Evolutionary conservation across 1,284 basidiomycete species (phyloP).

Genomic region (Volvariella volvacea): DNA sequence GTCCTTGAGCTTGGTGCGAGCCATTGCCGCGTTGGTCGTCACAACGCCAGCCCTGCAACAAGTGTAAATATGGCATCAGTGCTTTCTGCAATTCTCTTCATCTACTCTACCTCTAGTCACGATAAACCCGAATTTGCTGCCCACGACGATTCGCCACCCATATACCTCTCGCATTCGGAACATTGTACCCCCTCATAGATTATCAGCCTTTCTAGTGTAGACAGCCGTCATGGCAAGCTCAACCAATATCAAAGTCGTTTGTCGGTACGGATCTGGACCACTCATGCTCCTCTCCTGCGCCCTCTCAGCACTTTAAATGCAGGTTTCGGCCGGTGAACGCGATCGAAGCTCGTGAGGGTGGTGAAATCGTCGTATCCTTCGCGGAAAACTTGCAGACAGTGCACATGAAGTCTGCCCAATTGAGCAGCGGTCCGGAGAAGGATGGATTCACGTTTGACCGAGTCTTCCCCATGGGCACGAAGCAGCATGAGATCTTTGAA

Average conservation of each 20-base stretch:
- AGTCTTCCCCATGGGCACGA: constrained; percentile 90
- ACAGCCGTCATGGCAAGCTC: constrained; percentile 56
- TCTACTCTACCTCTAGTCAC: neutral
- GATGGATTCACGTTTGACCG: constrained; percentile 97
- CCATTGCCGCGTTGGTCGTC: too few relatives aligned
- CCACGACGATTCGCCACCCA: too few relatives aligned
- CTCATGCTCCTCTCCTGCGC: constrained; percentile 7
- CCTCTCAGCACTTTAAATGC: constrained; percentile 5
- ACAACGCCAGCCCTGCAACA: constrained; percentile 18
- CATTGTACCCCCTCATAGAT: constrained; percentile 1
- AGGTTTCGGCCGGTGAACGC: constrained; percentile 96
- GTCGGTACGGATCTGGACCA: constrained; percentile 56
- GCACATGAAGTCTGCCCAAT: constrained; percentile 65
- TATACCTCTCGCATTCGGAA: neutral
- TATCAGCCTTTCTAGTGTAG: constrained; percentile 7
- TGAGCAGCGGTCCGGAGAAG: constrained; percentile 71
- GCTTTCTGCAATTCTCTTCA: constrained; percentile 1
- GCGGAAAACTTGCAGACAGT: constrained; percentile 82
- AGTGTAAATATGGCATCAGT: constrained; percentile 16
- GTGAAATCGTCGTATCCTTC: constrained; percentile 90
- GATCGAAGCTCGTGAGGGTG: constrained; percentile 85
- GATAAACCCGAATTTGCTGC: neutral
- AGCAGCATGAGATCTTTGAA: constrained; percentile 95
- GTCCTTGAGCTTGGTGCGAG: too few relatives aligned
- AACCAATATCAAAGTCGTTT: constrained; percentile 91